Percentiles rank a stretch among this genome's conserved stretches.
Evolutionary conservation across 1,139 yeast genomes (phyloP).

Genomic region (Saccharomyces hybrid): DNA sequence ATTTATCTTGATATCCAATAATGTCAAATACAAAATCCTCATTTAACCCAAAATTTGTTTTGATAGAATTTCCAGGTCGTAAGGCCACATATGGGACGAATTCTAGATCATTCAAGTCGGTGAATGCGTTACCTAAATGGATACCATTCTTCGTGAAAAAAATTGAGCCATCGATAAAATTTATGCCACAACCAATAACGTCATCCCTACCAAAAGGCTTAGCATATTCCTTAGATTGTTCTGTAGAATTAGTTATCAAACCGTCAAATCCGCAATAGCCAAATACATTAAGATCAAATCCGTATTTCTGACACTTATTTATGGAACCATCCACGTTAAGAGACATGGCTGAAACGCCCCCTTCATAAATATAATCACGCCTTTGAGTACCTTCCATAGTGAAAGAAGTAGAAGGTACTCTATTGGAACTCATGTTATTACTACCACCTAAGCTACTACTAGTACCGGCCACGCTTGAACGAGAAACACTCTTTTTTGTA

Average conservation of each 20-base stretch:
- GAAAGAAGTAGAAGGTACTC: conserved; percentile 1
- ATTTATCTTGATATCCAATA: conserved; percentile 49
- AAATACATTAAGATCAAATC: conserved; percentile 32
- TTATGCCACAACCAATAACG: conserved; percentile 77
- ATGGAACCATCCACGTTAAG: neutral
- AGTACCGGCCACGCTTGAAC: neutral
- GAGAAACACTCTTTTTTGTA: conserved; percentile 29
- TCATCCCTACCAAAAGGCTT: conserved; percentile 51
- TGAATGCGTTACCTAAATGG: conserved; percentile 45
- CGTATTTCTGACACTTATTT: conserved; percentile 20
- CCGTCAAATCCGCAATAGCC: conserved; percentile 52
- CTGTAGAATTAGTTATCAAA: conserved; percentile 35
- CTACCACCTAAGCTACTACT: conserved; percentile 1
- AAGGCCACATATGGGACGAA: conserved; percentile 47
- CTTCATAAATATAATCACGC: neutral
- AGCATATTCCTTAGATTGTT: conserved; percentile 34
- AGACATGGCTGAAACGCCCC: neutral
- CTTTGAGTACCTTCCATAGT: neutral
- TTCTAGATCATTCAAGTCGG: conserved; percentile 34
- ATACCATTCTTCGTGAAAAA: conserved; percentile 84
- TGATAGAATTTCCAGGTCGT: conserved; percentile 42
- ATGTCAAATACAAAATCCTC: conserved; percentile 65
- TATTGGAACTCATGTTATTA: neutral
- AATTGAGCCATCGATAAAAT: conserved; percentile 53
- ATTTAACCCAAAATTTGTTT: conserved; percentile 62